Base-by-base conservation (phyloP, 768 basidiomycete genomes). In the Cystobasidiopsis lactophilus region DNA sequence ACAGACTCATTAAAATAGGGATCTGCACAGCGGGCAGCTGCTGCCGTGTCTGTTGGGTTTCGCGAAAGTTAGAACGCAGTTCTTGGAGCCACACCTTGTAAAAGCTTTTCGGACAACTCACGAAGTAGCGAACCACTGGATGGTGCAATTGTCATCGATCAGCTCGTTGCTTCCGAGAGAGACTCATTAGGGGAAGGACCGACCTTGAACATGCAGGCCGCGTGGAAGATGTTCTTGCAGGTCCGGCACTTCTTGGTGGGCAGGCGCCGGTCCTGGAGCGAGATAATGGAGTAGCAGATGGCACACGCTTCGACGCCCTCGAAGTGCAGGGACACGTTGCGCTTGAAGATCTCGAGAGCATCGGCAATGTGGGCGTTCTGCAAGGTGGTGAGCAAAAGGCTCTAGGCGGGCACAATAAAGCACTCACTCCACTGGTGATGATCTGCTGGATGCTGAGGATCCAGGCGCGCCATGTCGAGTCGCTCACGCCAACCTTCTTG, bases 241-340 rank as follows among this genome's bases (percentile, higher is more conserved):
- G 57, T 58, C 67, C 76, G 80, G 69, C 91, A 98, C 1, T 84
- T 79, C 62, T 88, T 89, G 60, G 77, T 77, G 0, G 93, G 91
- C 14, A 96, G 70, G 47, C 75, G 78, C 0, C 80, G 79, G 63
- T 96, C 93, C 40, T 85, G 38, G 14, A 52, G 56, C 4, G 56
- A 50, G 29, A 62, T 57, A 46, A 60, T 52, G 80, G 83, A 85
- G 65, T 89, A 91, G 62, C 86, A 91, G 55, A 98, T 95, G 1
- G 91, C 85, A 66, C 93, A 98, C 60, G 91, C 86, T 2, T 83
- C 82, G 64, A 88, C 81, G 5, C 91, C 91, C 58, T 91, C 85
- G 62, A 96, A 98, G 65, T 96, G 85, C 19, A 83, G 72, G 0
- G 77, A 72, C 40, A 89, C 86, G 63, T 95, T 96, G 68, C 82